Evolutionary conservation across 108 stramenopile species (phyloP), one percentile per base, ranked within the genome.

Genomic region (Aureococcus anophagefferens): DNA sequence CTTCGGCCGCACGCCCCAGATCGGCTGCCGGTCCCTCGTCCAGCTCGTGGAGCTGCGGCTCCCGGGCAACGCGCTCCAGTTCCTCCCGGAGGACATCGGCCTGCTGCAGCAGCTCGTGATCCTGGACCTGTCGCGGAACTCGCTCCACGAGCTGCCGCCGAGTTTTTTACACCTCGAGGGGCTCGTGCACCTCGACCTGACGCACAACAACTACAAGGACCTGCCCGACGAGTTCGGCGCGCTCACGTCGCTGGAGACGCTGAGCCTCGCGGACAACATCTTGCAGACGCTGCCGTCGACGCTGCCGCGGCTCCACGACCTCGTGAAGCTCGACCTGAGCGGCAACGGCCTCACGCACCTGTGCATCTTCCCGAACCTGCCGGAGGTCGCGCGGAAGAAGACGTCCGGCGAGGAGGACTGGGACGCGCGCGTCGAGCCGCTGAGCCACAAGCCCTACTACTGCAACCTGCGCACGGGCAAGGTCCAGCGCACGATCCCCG

Each of bases 321-420:
- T 73, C 9, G 4, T 40, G 34, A 28, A 35, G 21, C 37, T 73
- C 13, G 73, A 73, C 34, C 25, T 67, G 1, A 16, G 16, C 4
- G 32, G 34, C 16, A 73, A 73, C 68, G 67, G 73, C 9, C 25
- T 67, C 63, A 65, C 59, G 35, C 73, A 73, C n/a, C 35, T 73
- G 37, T 64, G 59, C 35, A 71, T 64, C 64, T 31, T 15, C 32
- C 17, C 32, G 64, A 5, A 31, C 30, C 64, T 32, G 17, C 3
- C 30, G 14, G 33, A 33, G 3, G 30, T 34, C 64, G 64, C 64
- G 33, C 33, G 33, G 32, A 65, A 30, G 32, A 4, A 4, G 7
- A 30, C 15, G 21, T 4, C 30, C 33, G 32, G 32, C 17, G 33
- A 15, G 16, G 15, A 1, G 9, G 33, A 31, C 32, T 65, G 33